Evolutionary conservation across 1,284 basidiomycete species (phyloP), one percentile per base, ranked within the genome.

Genomic region (Boletus smithii): DNA sequence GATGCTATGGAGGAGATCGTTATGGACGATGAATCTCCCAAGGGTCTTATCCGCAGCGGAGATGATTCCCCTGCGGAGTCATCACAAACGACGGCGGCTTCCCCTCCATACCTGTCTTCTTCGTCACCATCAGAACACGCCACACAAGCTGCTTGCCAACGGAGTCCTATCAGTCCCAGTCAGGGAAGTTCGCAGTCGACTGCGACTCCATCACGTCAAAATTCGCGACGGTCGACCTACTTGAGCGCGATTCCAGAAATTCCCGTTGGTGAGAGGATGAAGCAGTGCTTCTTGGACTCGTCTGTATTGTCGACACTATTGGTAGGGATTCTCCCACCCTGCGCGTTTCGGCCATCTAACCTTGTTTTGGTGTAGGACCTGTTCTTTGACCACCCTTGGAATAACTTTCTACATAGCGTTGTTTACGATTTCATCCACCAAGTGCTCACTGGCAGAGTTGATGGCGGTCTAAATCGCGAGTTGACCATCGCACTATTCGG

Each of bases 361-460:
- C 29, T 33, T 33, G 17, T 18, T 45, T 24, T 23, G 17, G 8
- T 24, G 11, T 36, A 92, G 88, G 88, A 94, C 58, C 73, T 98
- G 32, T 98, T 99, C 74, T 97, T 98, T 66, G 84, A 91, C 51
- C 97, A 88, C 60, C 93, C 94, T 0, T 94, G 92, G 88, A 98
- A 99, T 73, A 98, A 99, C 65, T 98, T 99, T 66, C 71, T 99
- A 34, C 97, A 99, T 67, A 95, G 93, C 60, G 88, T 95, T 13
- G 93, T 97, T 14, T 99, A 99, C 65, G 97, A 99, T 67, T 76
- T 98, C 41, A 76, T 99, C 2, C 95, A 98, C 65, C 97, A 99
- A 66, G 88, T 97, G 40, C 78, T 99, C 53, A 95, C 91, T 11
- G 94, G 94, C 13, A 78, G 83, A 29, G 75, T 92, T 31, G 84